Percentiles rank a stretch among this genome's conserved stretches.
These are phyloP conservation scores for Penicillium cataractarum DNA, from an alignment of 495 filamentous ascomycete species.

Conservation along the genomic window DNA sequence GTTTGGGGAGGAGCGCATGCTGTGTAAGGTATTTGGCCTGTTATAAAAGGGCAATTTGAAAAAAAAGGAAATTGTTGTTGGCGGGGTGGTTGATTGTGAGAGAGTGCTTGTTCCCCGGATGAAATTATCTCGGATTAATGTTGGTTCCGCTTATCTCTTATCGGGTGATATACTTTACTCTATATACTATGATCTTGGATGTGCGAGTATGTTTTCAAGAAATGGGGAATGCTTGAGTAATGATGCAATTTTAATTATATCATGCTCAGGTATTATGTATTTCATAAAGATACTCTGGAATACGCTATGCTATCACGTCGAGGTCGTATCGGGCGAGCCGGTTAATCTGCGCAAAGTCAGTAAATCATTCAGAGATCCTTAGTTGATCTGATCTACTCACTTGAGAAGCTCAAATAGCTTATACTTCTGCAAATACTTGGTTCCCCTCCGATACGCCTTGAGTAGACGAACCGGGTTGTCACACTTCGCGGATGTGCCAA, in stretches of 20 bases:
- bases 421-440: slow-evolving; percentile 68
- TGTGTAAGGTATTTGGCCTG: slow-evolving; percentile 14
- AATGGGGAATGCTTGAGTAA: too few species aligned
- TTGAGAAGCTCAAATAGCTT: slow-evolving; percentile 76
- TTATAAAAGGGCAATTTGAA: slow-evolving; percentile 6
- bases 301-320: not conserved
- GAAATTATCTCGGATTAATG: slow-evolving; percentile 26
- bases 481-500: slow-evolving; percentile 48
- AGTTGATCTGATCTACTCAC: slow-evolving; percentile 53
- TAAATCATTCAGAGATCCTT: not conserved
- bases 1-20: slow-evolving; percentile 71
- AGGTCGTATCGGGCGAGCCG: not conserved
- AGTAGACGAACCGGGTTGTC: slow-evolving; percentile 59
- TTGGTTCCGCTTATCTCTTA: slow-evolving; percentile 33
- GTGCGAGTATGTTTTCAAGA: too few species aligned
- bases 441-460: slow-evolving; percentile 71
- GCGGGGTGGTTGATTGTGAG: not conserved
- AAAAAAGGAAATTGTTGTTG: slow-evolving; percentile 4
- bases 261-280: not conserved
- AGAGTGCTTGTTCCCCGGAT: slow-evolving; percentile 14
- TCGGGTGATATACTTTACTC: slow-evolving; percentile 12
- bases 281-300: not conserved
- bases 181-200: not conserved
- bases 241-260: not conserved
- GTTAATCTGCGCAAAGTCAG: not conserved